phyloP scores from a whole-genome alignment of 306 rosid species.

The Acacia confusa region DNA sequence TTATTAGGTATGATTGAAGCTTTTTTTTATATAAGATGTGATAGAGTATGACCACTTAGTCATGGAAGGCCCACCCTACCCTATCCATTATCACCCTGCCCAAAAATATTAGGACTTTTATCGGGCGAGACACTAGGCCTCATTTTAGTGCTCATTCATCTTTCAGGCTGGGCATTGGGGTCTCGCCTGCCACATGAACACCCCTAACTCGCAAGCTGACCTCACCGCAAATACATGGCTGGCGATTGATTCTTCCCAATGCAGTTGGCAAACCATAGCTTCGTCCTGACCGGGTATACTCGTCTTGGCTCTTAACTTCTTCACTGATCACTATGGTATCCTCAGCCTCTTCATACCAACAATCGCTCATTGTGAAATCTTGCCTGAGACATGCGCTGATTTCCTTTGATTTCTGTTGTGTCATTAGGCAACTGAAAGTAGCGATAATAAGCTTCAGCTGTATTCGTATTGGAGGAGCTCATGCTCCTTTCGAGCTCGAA shows the following conservation, averaged over 20 bases:
- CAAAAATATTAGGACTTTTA: too few relatives aligned
- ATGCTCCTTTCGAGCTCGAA: conserved; percentile 42
- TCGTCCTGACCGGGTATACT: not conserved
- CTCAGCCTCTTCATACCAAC: not conserved
- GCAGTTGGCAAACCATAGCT: not conserved
- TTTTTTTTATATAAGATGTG: too few relatives aligned
- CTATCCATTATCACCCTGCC: too few relatives aligned
- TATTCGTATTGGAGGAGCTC: conserved; percentile 51
- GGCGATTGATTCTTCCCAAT: not conserved
- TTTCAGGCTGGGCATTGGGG: too few relatives aligned
- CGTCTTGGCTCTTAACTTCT: not conserved
- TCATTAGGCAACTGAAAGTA: conserved; percentile 31
- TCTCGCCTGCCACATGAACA: too few relatives aligned
- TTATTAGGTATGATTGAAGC: too few relatives aligned
- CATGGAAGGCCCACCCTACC: too few relatives aligned
- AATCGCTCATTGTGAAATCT: not conserved
- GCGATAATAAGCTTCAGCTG: conserved; percentile 16
- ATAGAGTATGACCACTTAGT: too few relatives aligned
- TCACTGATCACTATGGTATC: not conserved
- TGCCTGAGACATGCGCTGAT: not conserved
- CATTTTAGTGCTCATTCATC: too few relatives aligned
- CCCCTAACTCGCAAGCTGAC: not conserved
- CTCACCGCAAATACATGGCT: not conserved
- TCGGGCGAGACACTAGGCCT: too few relatives aligned
- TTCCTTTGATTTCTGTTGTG: not conserved